Conservation (phyloP, 331 rosid genomes). For the Spiraea crenata region DNA sequence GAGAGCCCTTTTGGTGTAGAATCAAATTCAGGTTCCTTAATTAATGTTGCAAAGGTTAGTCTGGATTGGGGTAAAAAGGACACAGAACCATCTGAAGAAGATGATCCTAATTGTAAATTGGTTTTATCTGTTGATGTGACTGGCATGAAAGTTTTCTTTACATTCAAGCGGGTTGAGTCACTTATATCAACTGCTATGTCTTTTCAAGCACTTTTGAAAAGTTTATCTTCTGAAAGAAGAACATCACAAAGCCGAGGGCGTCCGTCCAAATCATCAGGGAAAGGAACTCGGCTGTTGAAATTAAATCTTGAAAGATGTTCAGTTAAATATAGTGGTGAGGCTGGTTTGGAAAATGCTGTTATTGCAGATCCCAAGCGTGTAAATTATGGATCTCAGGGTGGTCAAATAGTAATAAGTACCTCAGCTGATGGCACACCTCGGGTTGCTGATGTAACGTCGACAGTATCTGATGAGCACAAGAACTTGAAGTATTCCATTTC, state of each 20-base stretch:
- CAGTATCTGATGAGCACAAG: constrained; percentile 56
- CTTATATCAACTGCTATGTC: constrained; percentile 77
- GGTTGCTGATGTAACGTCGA: constrained; percentile 69
- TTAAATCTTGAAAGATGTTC: constrained; percentile 84
- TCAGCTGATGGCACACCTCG: constrained; percentile 88
- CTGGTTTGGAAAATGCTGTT: constrained; percentile 62
- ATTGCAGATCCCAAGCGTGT: constrained; percentile 93
- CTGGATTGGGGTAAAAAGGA: constrained; percentile 97
- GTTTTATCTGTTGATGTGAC: constrained; percentile 82
- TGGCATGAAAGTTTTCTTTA: constrained; percentile 77
- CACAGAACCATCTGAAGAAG: constrained; percentile 70
- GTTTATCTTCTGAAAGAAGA: constrained; percentile 60
- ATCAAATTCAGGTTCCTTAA: constrained; percentile 81
- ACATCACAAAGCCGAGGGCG: constrained; percentile 52
- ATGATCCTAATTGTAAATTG: constrained; percentile 54
- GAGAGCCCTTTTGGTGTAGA: constrained; percentile 85
- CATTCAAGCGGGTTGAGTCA: constrained; percentile 76
- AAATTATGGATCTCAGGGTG: constrained; percentile 96
- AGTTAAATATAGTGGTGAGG: constrained; percentile 72
- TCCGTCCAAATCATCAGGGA: constrained; percentile 67
- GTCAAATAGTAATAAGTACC: constrained; percentile 59
- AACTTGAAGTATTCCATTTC: constrained; percentile 71
- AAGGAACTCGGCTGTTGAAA: constrained; percentile 72
- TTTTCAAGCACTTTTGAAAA: constrained; percentile 71
- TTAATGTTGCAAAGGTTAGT: constrained; percentile 86